A percentile compares a stretch with the other conserved stretches of the same genome.
Evolutionary conservation across 2,329 filamentous ascomycete species (phyloP).

Genomic region (Lecanoromycetidae sp.): DNA sequence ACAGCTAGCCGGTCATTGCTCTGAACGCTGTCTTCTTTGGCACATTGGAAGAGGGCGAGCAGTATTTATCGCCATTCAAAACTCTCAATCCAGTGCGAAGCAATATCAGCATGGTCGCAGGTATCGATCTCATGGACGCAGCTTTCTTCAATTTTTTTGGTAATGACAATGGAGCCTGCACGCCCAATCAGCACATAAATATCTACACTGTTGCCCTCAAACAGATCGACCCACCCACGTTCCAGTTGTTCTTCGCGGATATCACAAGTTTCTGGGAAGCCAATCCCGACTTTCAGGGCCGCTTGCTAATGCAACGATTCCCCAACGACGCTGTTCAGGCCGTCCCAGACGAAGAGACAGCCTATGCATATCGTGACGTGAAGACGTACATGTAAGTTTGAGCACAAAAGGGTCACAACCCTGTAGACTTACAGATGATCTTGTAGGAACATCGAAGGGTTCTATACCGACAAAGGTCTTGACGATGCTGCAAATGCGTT

Average conservation of each 20-base stretch:
- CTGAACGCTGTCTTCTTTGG: conserved; percentile 8
- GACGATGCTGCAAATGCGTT: not conserved
- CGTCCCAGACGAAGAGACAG: conserved; percentile 1
- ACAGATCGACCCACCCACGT: conserved; percentile 4
- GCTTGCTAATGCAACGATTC: conserved; percentile 1
- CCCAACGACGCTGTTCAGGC: not conserved
- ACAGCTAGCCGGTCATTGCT: not conserved
- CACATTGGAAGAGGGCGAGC: not conserved
- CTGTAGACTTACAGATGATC: too few species aligned
- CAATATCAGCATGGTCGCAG: not conserved
- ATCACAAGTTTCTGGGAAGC: not conserved
- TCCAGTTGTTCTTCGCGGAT: not conserved
- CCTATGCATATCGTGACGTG: conserved; percentile 4
- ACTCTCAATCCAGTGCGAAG: not conserved
- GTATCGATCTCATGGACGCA: not conserved
- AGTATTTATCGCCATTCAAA: conserved; percentile 4
- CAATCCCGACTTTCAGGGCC: not conserved
- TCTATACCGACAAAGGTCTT: not conserved
- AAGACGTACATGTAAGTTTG: conserved; percentile 8
- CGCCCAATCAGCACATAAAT: not conserved
- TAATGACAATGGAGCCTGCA: not conserved
- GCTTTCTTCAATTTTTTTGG: not conserved
- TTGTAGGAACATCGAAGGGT: too few species aligned
- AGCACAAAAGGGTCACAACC: too few species aligned
- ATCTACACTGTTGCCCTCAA: conserved; percentile 2